Percentiles rank a stretch among this genome's conserved stretches.
These are phyloP conservation scores for Powellomyces hirtus DNA, from an alignment of 192 early-diverging fungal species.

Conservation along the genomic window DNA sequence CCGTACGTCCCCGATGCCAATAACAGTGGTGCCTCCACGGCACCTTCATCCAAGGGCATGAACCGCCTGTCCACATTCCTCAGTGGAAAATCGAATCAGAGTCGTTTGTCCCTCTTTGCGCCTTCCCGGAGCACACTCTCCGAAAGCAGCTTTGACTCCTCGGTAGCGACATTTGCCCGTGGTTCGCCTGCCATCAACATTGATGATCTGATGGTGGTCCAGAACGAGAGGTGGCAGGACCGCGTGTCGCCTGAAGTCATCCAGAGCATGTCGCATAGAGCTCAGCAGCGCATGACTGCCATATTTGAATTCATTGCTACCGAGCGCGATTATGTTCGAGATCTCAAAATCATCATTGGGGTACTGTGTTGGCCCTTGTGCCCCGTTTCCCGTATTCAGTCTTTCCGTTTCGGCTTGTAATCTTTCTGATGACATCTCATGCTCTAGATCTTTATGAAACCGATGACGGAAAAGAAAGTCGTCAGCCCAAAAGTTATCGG, in stretches of 20 bases:
- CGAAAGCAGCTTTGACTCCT: neutral
- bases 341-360: conserved; percentile 51
- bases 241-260: conserved; percentile 12
- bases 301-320: conserved; percentile 51
- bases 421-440: neutral
- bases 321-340: conserved; percentile 53
- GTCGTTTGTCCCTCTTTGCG: neutral
- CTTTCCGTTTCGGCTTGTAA: too few relatives aligned
- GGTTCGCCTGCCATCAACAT: neutral
- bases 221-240: conserved; percentile 31
- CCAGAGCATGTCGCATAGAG: conserved; percentile 25
- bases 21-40: neutral
- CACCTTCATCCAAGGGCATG: neutral
- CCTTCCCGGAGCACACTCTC: neutral
- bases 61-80: conserved; percentile 1
- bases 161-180: neutral
- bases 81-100: neutral
- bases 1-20: neutral
- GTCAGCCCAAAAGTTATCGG: conserved; percentile 35
- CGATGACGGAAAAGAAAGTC: conserved; percentile 36
- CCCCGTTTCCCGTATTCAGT: too few relatives aligned
- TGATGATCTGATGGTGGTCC: neutral
- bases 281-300: conserved; percentile 40
- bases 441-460: conserved; percentile 50
- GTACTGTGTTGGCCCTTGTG: too few relatives aligned